phyloP scores from a whole-genome alignment of 306 rosid genomes.

The Rubus parviflorus region DNA sequence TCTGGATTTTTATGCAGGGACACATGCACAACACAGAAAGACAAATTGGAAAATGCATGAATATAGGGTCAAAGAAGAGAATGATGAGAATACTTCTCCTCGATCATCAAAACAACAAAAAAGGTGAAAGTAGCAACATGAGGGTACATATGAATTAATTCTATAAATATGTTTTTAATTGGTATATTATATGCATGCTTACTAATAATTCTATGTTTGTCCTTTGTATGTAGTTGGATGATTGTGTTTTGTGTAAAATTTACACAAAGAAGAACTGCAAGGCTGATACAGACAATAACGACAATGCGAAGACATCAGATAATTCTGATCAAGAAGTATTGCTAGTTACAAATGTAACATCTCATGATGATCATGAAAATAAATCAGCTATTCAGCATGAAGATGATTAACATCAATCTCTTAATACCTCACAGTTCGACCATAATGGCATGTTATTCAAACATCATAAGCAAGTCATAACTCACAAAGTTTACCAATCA shows the following conservation, averaged over 20 bases:
- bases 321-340: not conserved
- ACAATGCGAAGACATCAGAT: not conserved
- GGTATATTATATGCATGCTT: not conserved
- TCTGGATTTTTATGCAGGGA: slow-evolving; percentile 7
- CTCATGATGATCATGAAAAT: not conserved
- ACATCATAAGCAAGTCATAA: too few relatives aligned
- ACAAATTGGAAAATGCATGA: slow-evolving; percentile 18
- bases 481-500: too few relatives aligned
- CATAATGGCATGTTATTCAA: too few relatives aligned
- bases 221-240: slow-evolving; percentile 13
- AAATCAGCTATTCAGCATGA: not conserved
- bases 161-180: too few relatives aligned
- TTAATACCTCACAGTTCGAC: not conserved
- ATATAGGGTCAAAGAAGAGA: not conserved
- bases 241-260: slow-evolving; percentile 10
- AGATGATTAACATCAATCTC: not conserved
- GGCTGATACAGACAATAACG: not conserved
- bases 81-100: not conserved
- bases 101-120: not conserved
- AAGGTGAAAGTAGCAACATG: not conserved
- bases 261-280: not conserved
- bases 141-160: slow-evolving; percentile 4
- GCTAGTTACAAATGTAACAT: not conserved
- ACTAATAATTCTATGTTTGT: too few relatives aligned
- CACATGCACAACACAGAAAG: not conserved